Base-by-base conservation (phyloP, 495 filamentous ascomycete species). In the Tuber brumale region DNA sequence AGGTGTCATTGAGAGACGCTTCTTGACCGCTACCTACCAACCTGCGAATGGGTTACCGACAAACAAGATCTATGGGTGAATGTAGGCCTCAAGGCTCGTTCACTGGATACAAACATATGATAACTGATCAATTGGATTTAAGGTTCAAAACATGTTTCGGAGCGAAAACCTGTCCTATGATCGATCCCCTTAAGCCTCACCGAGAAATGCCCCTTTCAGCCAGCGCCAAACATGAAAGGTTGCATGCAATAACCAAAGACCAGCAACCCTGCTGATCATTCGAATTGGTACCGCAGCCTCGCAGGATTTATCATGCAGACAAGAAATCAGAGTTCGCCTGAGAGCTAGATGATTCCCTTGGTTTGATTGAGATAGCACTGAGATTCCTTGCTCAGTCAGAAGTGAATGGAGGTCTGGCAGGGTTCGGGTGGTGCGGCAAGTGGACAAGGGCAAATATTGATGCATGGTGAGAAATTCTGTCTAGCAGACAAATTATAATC, bases 401-500 rank as follows among this genome's bases (percentile, higher is more conserved):
- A 66, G 57, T 16, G 27, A 35, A 66, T 66, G 10, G 27, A 51
- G 35, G 57, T 66, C 27, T 66, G 57, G 57, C 57, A 66, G 57
- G 57, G 27, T 66, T 66, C 57, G 12, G 57, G 27, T 66, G 57
- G 27, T 35, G 12, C 57, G 31, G 31, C 27, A 35, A 66, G 31
- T 27, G 27, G 31, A 35, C 57, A 66, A 66, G 27, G 57, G 57
- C 57, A 66, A 35, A 66, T 66, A 66, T 19, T 66, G 27, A 66
- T 66, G 57, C 57, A 66, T 66, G 57, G 57, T 66, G 27, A 66
- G 57, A 66, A 66, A 35, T 61, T 61, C 57, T 18, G 27, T 66
- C 57, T 66, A 66, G 19, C 51, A 61, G 4, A 31, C 27, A 19
- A 66, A 27, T 35, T 66, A 35, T 35, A 66, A 66, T 35, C 57